Percentiles rank a stretch among this genome's conserved stretches.
Evolutionary conservation across 2,329 filamentous ascomycete species (phyloP).

Genomic region (Graphilbum sp.): DNA sequence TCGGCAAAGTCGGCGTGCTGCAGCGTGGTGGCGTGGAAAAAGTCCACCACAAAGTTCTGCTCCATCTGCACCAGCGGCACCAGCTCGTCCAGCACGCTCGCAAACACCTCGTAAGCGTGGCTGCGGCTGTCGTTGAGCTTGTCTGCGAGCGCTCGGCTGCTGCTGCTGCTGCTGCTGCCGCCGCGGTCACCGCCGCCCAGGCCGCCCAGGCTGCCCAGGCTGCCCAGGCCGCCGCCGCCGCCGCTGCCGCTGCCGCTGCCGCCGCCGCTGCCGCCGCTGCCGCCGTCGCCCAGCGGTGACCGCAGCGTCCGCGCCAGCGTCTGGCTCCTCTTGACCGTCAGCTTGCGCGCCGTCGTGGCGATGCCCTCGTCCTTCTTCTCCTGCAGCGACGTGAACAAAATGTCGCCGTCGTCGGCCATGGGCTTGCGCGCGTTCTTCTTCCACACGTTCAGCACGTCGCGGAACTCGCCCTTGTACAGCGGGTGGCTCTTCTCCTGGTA

Average conservation of each 20-base stretch:
- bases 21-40: conserved; percentile 85
- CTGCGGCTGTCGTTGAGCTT: conserved; percentile 48
- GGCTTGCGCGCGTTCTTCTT: conserved; percentile 63
- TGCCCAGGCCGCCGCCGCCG: not conserved
- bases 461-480: conserved; percentile 70
- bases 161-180: not conserved
- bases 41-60: conserved; percentile 93
- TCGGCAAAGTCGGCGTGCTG: conserved; percentile 74
- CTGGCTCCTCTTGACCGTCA: conserved; percentile 88
- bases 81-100: conserved; percentile 64
- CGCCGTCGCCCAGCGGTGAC: conserved; percentile 47
- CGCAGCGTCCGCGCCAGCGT: conserved; percentile 63
- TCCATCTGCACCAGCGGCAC: conserved; percentile 76
- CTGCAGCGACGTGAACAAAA: conserved; percentile 74
- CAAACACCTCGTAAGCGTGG: conserved; percentile 67
- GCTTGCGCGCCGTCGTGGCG: conserved; percentile 63
- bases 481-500: conserved; percentile 66
- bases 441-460: conserved; percentile 61
- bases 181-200: not conserved
- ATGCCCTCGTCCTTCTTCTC: conserved; percentile 68
- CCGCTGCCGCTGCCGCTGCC: conserved; percentile 17
- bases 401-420: conserved; percentile 57
- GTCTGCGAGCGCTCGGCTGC: conserved; percentile 27
- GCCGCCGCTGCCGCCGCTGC: conserved; percentile 7
- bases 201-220: too few relatives aligned